Evolutionary conservation across 2,329 filamentous ascomycete genomes (phyloP).

Genomic region (Triangularia verruculosa): DNA sequence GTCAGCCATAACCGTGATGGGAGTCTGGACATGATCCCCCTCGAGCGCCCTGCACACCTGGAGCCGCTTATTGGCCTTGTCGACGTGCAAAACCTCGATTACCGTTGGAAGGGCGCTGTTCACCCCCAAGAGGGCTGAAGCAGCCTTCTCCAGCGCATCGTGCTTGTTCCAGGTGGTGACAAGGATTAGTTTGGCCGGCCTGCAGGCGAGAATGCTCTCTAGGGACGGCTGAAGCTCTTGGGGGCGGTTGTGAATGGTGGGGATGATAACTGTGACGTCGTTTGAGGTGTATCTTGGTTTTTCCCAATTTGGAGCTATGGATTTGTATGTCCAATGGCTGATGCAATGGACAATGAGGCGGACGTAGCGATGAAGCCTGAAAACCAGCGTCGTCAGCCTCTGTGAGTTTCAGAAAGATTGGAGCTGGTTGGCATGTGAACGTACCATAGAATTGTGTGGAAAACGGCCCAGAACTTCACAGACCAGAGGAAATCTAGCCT

Average conservation of each 20-base stretch:
- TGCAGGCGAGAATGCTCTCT: constrained; percentile 68
- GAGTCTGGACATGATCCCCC: constrained; percentile 67
- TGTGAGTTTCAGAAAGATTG: neutral
- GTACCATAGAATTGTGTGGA: constrained; percentile 45
- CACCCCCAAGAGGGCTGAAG: constrained; percentile 48
- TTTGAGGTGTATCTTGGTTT: constrained; percentile 75
- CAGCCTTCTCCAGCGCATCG: constrained; percentile 64
- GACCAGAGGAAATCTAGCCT: constrained; percentile 41
- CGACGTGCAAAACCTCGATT: constrained; percentile 71
- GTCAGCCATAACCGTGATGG: constrained; percentile 88
- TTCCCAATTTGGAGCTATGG: constrained; percentile 69
- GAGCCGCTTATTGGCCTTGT: constrained; percentile 90
- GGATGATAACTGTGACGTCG: constrained; percentile 92
- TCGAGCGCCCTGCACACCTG: constrained; percentile 88
- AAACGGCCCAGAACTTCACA: constrained; percentile 45
- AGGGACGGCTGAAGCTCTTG: constrained; percentile 81
- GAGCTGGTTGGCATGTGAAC: neutral
- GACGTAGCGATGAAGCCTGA: constrained; percentile 81
- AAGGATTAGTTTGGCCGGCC: constrained; percentile 71
- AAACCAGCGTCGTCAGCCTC: constrained; percentile 10
- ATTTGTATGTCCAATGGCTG: constrained; percentile 84
- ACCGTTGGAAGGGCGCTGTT: constrained; percentile 44
- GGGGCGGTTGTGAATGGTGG: constrained; percentile 84
- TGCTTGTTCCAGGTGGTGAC: constrained; percentile 83
- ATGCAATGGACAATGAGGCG: constrained; percentile 81